Base-by-base conservation (phyloP, 2,329 filamentous ascomycete species). In the Apiospora malaysiana region DNA sequence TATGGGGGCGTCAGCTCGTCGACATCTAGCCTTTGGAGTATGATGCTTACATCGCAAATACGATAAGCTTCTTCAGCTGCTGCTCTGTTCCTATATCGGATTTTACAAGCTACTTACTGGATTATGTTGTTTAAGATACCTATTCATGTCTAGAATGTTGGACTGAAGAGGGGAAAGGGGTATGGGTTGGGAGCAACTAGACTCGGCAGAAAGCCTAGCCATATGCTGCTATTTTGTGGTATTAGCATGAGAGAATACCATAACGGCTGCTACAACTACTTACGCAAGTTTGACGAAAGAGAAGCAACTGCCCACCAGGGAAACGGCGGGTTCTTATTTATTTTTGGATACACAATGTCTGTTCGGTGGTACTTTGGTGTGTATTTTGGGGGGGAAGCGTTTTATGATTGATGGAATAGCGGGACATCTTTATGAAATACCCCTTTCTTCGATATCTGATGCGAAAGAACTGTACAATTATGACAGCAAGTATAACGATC, bases 381-480 rank as follows among this genome's bases (percentile, higher is more conserved):
- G 56, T 40, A 23, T 63, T 63, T 40, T 40, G 18, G 32, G 18
- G 27, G 56, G 56, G 32, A 56, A 40, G 56, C 56, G 56, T 63
- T n/a, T 63, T 23, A 63, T 32, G 56, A 63, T 63, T 63, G 32
- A 63, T 63, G 56, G 56, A 63, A 63, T 63, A 63, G 56, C 56
- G 56, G 56, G 56, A 63, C 32, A 63, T 63, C 56, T 63, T 40
- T 63, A 63, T 63, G 56, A 63, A 63, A 63, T 63, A 63, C 56
- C 56, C 56, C 56, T 63, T 63, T 63, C 56, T 63, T 63, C 56
- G 56, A 63, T 63, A 40, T 63, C 32, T 63, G 21, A 63, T n/a
- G 18, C 56, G 56, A 40, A 63, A 40, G 56, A 63, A 40, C 40
- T 63, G 56, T 63, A 63, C 40, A 63, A 63, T 63, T 63, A 63